Percentiles rank a stretch among this genome's conserved stretches.
These are phyloP conservation scores for Ogataea ganodermae DNA, from an alignment of 805 yeast genomes.

Conservation along the genomic window DNA sequence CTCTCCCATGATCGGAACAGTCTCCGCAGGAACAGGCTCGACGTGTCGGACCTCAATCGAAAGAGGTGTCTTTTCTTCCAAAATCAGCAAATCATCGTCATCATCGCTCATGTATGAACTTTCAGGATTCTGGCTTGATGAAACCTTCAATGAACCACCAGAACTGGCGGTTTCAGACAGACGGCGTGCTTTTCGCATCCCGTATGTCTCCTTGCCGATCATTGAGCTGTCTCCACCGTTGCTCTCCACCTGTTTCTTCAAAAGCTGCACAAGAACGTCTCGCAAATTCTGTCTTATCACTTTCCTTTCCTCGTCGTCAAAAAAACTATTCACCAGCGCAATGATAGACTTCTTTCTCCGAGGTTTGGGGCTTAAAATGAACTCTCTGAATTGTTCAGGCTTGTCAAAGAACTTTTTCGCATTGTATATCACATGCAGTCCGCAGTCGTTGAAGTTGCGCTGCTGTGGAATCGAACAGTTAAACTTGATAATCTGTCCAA, in stretches of 20 bases:
- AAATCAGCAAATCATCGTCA: constrained; percentile 14
- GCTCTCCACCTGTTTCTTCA: constrained; percentile 30
- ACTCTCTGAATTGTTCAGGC: constrained; percentile 42
- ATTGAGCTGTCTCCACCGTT: constrained; percentile 27
- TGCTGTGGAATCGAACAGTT: constrained; percentile 69
- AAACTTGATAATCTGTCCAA: constrained; percentile 42
- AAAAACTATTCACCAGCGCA: constrained; percentile 22
- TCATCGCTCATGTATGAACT: background rate
- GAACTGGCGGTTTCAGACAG: background rate
- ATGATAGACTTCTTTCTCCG: constrained; percentile 13
- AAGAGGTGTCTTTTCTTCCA: constrained; percentile 1
- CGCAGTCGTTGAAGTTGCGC: constrained; percentile 90
- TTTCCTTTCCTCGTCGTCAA: constrained; percentile 30
- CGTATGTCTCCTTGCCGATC: constrained; percentile 29
- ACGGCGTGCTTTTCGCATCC: background rate
- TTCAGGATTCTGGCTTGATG: background rate
- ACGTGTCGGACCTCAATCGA: background rate
- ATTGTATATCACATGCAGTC: constrained; percentile 84
- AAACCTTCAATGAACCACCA: background rate
- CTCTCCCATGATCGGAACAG: no score
- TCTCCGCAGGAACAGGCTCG: background rate
- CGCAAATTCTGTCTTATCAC: constrained; percentile 29
- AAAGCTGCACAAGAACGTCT: constrained; percentile 24
- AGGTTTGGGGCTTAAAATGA: constrained; percentile 21
- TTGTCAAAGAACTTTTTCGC: constrained; percentile 56